Evolutionary conservation across 306 rosid species (phyloP), one percentile per base, ranked within the genome.

Genomic region (Urtica urens): DNA sequence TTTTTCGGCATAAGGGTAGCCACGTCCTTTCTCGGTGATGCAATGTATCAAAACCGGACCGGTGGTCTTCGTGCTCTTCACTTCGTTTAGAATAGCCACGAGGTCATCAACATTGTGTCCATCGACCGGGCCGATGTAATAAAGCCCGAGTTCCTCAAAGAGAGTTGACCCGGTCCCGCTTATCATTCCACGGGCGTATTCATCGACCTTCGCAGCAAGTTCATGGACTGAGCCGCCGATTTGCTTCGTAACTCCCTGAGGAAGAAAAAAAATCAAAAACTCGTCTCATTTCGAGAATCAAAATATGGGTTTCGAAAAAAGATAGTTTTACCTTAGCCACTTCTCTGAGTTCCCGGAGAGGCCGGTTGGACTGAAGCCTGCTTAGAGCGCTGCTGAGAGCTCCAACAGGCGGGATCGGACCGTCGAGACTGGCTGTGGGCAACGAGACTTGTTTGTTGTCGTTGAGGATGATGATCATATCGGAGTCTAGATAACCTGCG

Each of bases 121-220:
- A 60, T 92, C 96, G 9, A 92, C 99, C 40, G 93, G 99, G 57
- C 96, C 99, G 22, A 92, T 92, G 57, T 92, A 92, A 73, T 92
- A 92, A 51, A 92, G 81, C 33, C 99, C 99, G 47, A 92, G 99
- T 72, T 92, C 99, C 69, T 92, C 96, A 67, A 92, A 92, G 9
- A 92, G 77, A 7, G 99, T 57, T 15, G 96, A 92, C 44, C 99
- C 87, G 12, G 94, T 64, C 46, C 96, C 99, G 53, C 99, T 71
- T 54, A 92, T 92, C 99, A 92, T 92, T 22, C 99, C 99, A 59
- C 99, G 96, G 57, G 99, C 96, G 74, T 92, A 85, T 53, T 82
- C 99, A 38, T 92, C 99, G 52, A 92, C 99, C 75, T 92, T 92
- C 41, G 99, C 92, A 10, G 96, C 99, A 77, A 92, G 71, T 58